phyloP scores from a whole-genome alignment of 2,329 filamentous ascomycete genomes.

The Botrytis fragariae region DNA sequence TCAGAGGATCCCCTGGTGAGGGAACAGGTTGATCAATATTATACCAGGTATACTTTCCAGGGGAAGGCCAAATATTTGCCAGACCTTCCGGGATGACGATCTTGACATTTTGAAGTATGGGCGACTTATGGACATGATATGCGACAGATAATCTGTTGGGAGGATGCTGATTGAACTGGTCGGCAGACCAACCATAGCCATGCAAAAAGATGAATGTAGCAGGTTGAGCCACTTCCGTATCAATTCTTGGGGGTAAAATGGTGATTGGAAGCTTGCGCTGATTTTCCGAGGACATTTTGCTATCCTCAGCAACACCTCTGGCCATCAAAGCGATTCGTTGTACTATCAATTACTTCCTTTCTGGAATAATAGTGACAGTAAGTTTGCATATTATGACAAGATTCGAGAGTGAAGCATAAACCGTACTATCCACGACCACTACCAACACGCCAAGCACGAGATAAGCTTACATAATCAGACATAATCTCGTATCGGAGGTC shows the following conservation, averaged over 20 bases:
- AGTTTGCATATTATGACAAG: background rate
- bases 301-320: background rate
- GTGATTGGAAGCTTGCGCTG: constrained; percentile 17
- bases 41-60: constrained; percentile 21
- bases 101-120: constrained; percentile 23
- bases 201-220: constrained; percentile 25
- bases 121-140: constrained; percentile 22
- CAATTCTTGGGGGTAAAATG: constrained; percentile 18
- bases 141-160: constrained; percentile 21
- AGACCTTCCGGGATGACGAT: constrained; percentile 23
- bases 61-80: constrained; percentile 13
- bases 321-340: background rate
- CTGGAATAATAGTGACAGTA: background rate
- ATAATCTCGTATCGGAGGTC: too few species aligned
- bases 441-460: too few species aligned
- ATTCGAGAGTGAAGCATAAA: background rate
- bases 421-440: background rate
- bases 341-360: background rate
- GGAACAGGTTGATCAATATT: constrained; percentile 22
- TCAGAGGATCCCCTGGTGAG: constrained; percentile 5
- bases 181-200: constrained; percentile 21
- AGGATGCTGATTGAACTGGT: constrained; percentile 18
- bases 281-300: constrained; percentile 1
- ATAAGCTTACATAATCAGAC: too few species aligned
- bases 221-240: background rate